Evolutionary conservation across 208 protist genomes (phyloP), one percentile per base, ranked within the genome.

Genomic region (Crithidia acanthocephali): DNA sequence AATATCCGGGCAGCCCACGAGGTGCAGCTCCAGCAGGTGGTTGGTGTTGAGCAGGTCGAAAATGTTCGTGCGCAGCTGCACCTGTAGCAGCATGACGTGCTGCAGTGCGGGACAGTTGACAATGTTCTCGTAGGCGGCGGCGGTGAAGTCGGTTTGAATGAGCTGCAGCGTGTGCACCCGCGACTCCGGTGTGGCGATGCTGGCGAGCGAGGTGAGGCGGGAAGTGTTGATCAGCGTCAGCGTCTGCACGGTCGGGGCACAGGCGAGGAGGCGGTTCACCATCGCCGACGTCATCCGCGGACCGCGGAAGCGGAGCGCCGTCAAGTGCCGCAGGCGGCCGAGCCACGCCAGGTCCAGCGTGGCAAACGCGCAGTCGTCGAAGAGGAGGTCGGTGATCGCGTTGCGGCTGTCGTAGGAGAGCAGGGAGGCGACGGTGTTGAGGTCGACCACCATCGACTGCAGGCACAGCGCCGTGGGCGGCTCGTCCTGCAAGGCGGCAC

Each of bases 281-380:
- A 68, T 32, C 8, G 60, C 37, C 16, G 71, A 55, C 23, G 71
- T 72, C 16, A 37, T 59, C 23, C 52, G 62, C 28, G 62, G 60
- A 1, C 77, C 77, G 27, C 70, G 68, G 50, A 82, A 64, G 44
- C 77, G 77, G 27, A 82, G 44, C 50, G 68, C 58, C 18, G 50
- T 55, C 56, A 82, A 25, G 28, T 37, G 22, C 13, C 30, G 44
- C 27, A 82, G 53, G 10, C 61, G 64, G 20, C 45, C 13, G 23
- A 82, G 48, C 77, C 77, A 82, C 18, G 64, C 51, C 23, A 69
- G 69, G 37, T 74, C 71, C 28, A 69, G 58, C 40, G 48, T 59
- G 16, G 60, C 27, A 63, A 82, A 82, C 50, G 56, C 64, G 68
- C 77, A 82, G 55, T 82, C 68, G 42, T 82, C 77, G 52, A 82